Evolutionary conservation across 768 basidiomycete species (phyloP).

Genomic region (Psilocybe sp.): DNA sequence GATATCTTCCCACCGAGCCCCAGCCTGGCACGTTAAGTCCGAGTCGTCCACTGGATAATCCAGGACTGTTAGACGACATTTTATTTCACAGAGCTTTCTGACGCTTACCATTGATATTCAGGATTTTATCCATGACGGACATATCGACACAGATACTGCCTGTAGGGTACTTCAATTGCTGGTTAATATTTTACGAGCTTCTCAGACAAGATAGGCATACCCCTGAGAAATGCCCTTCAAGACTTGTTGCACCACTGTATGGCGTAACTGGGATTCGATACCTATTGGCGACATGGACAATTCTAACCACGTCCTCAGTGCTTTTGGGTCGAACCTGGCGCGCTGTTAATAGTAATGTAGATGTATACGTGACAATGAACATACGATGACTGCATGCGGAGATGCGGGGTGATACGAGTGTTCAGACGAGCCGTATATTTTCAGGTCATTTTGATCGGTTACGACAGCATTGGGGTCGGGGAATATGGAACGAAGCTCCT

Average conservation of each 20-base stretch:
- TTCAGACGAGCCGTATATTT: conserved; percentile 62
- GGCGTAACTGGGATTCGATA: conserved; percentile 76
- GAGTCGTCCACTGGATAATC: conserved; percentile 55
- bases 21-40: conserved; percentile 76
- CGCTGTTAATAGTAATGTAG: conserved; percentile 11
- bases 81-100: background rate
- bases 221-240: conserved; percentile 85
- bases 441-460: conserved; percentile 49
- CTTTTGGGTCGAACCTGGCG: conserved; percentile 53
- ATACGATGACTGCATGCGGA: conserved; percentile 51
- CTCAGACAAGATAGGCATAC: conserved; percentile 33
- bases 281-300: conserved; percentile 74
- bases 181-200: background rate
- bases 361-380: conserved; percentile 7
- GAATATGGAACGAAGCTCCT: conserved; percentile 46
- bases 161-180: conserved; percentile 34
- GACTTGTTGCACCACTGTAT: conserved; percentile 81
- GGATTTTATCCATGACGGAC: conserved; percentile 78
- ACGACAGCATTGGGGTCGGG: conserved; percentile 44
- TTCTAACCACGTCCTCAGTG: conserved; percentile 80
- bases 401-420: conserved; percentile 65
- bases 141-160: conserved; percentile 84
- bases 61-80: background rate
- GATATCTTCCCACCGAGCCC: conserved; percentile 76
- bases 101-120: conserved; percentile 65